Conservation (phyloP, 2,329 filamentous ascomycete genomes). For the Domatiomyces globalis region DNA sequence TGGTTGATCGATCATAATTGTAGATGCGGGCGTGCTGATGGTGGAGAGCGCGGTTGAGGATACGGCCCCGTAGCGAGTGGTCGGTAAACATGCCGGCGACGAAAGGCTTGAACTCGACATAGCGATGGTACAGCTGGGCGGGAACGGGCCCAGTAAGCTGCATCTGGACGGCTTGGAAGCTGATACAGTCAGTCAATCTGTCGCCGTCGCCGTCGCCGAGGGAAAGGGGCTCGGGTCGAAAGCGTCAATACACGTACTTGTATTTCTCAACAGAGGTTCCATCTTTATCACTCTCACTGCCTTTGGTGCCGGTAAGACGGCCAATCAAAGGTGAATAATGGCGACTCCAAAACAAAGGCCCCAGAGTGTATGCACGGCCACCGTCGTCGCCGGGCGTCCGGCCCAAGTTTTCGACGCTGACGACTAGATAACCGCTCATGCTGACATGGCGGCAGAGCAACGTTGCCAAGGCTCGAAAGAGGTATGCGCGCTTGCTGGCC, state of each 20-base stretch:
- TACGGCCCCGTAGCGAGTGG: constrained; percentile 59
- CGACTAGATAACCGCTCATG: constrained; percentile 54
- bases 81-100: constrained; percentile 78
- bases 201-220: no score
- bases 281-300: constrained; percentile 42
- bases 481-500: constrained; percentile 75
- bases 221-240: not conserved
- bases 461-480: constrained; percentile 54
- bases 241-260: constrained; percentile 43
- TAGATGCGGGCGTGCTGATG: constrained; percentile 84
- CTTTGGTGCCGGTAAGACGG: constrained; percentile 59
- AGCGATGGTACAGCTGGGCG: constrained; percentile 69
- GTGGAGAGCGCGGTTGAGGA: constrained; percentile 73
- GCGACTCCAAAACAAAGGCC: constrained; percentile 61
- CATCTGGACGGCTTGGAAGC: constrained; percentile 86
- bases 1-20: constrained; percentile 66
- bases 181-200: constrained; percentile 25
- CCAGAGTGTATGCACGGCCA: constrained; percentile 63
- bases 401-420: constrained; percentile 69
- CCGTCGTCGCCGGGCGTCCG: constrained; percentile 51
- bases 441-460: constrained; percentile 48
- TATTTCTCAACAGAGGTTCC: constrained; percentile 53
- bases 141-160: constrained; percentile 77
- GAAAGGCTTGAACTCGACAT: constrained; percentile 82
- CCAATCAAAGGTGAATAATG: constrained; percentile 86